Percentiles rank a stretch among this genome's conserved stretches.
These are phyloP conservation scores for Leptographium procerum DNA, from an alignment of 2,329 filamentous ascomycete genomes.

Conservation along the genomic window DNA sequence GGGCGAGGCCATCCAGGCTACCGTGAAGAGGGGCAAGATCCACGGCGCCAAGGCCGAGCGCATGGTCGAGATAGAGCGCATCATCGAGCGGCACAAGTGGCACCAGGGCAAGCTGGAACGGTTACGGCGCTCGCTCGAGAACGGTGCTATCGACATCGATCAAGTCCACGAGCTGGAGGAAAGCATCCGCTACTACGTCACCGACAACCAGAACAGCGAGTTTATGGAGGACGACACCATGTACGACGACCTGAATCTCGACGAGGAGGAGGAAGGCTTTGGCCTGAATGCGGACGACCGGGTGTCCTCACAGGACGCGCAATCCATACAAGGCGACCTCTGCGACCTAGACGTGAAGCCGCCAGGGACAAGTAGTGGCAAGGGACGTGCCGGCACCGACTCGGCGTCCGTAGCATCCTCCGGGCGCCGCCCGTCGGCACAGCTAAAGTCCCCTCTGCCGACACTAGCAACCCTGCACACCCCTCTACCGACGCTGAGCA, in stretches of 20 bases:
- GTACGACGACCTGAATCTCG: slow-evolving; percentile 87
- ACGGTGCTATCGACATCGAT: slow-evolving; percentile 78
- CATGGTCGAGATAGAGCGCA: slow-evolving; percentile 71
- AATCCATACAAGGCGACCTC: slow-evolving; percentile 79
- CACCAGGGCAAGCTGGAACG: slow-evolving; percentile 89
- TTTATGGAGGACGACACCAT: slow-evolving; percentile 90
- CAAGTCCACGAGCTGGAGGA: slow-evolving; percentile 85
- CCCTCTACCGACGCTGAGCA: slow-evolving; percentile 50
- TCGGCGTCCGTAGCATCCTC: slow-evolving; percentile 34
- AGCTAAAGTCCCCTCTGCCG: slow-evolving; percentile 90
- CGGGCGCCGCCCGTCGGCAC: slow-evolving; percentile 66
- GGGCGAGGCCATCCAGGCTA: slow-evolving; percentile 72
- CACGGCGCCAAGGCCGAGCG: slow-evolving; percentile 74
- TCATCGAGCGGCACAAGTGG: slow-evolving; percentile 91
- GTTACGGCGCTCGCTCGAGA: slow-evolving; percentile 80
- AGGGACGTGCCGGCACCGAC: slow-evolving; percentile 48
- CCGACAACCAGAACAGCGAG: slow-evolving; percentile 77
- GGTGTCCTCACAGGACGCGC: slow-evolving; percentile 88
- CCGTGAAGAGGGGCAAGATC: slow-evolving; percentile 91
- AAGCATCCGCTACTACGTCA: slow-evolving; percentile 88
- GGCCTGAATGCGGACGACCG: slow-evolving; percentile 78
- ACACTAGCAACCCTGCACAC: slow-evolving; percentile 82
- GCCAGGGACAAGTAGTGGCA: slow-evolving; percentile 27
- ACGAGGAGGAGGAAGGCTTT: slow-evolving; percentile 82
- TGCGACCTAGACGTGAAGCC: slow-evolving; percentile 42